These are phyloP conservation scores for Thalassiosira profunda DNA, from an alignment of 108 stramenopile genomes.

Conservation along the genomic window DNA sequence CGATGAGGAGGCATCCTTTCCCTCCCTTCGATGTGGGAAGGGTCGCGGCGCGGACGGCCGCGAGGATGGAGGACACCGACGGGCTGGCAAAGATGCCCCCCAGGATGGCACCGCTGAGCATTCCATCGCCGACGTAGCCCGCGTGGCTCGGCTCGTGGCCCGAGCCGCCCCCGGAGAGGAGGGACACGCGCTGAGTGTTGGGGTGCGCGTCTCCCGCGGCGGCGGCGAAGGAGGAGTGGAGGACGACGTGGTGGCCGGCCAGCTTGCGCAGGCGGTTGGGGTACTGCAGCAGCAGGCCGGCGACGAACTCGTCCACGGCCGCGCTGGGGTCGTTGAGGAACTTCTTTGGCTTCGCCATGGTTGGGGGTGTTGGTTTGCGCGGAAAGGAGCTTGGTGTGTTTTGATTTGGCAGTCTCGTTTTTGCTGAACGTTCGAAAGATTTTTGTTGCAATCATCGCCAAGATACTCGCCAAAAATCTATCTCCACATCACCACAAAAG, in stretches of 20 bases:
- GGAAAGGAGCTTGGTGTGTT: no score
- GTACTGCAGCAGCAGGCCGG: slow-evolving; percentile 77
- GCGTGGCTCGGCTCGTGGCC: slow-evolving; percentile 99
- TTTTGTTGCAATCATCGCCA: no score
- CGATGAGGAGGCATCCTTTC: slow-evolving; percentile 87
- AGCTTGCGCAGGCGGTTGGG: slow-evolving; percentile 77
- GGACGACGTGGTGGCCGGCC: slow-evolving; percentile 70
- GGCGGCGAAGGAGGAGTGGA: slow-evolving; percentile 41
- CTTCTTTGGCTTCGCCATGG: slow-evolving; percentile 64
- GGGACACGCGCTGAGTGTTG: slow-evolving; percentile 48
- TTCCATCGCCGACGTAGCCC: slow-evolving; percentile 93
- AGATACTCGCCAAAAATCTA: no score
- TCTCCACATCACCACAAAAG: no score
- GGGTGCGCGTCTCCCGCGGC: slow-evolving; percentile 12
- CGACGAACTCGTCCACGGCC: slow-evolving; percentile 83
- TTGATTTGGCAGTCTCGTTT: no score
- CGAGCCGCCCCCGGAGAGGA: slow-evolving; percentile 95
- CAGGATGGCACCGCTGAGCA: slow-evolving; percentile 96
- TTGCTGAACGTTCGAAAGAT: no score
- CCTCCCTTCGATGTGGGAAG: slow-evolving; percentile 42
- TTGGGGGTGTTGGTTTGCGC: no score
- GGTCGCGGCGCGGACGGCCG: slow-evolving; percentile 91
- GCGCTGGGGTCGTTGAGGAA: slow-evolving; percentile 80
- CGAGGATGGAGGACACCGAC: slow-evolving; percentile 83
- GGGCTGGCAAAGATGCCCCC: slow-evolving; percentile 98